phyloP scores from a whole-genome alignment of 2,329 filamentous ascomycete species.

The Hirsutella minnesotensis region DNA sequence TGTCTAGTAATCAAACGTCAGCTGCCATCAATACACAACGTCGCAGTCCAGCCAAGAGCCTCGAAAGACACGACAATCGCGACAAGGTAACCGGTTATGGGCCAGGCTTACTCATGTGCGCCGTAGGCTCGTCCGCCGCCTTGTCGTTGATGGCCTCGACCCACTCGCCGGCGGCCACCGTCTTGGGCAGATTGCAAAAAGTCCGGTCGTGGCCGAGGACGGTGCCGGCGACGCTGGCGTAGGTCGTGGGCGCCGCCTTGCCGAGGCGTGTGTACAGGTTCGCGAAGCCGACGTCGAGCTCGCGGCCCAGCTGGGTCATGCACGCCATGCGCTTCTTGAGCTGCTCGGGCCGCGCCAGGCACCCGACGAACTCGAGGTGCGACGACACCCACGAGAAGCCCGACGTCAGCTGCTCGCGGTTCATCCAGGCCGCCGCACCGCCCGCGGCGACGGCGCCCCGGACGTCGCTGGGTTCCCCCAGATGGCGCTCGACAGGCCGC shows the following conservation, averaged over 20 bases:
- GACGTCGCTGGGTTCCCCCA: constrained; percentile 35
- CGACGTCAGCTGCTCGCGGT: constrained; percentile 65
- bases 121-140: constrained; percentile 64
- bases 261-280: constrained; percentile 85
- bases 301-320: constrained; percentile 51
- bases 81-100: not conserved
- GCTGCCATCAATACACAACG: constrained; percentile 3
- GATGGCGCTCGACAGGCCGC: constrained; percentile 55
- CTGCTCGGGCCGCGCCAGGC: constrained; percentile 73
- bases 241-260: constrained; percentile 44
- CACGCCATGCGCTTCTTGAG: constrained; percentile 60
- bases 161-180: constrained; percentile 46
- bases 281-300: constrained; percentile 63
- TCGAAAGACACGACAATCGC: not conserved
- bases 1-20: constrained; percentile 27
- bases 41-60: not conserved
- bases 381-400: constrained; percentile 76
- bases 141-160: constrained; percentile 64
- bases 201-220: constrained; percentile 64
- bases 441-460: constrained; percentile 65
- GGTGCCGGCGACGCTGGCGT: constrained; percentile 40
- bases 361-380: constrained; percentile 89
- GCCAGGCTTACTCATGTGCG: constrained; percentile 53
- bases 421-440: constrained; percentile 74
- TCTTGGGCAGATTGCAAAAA: constrained; percentile 72